Evolutionary conservation across 1,284 basidiomycete species (phyloP), one percentile per base, ranked within the genome.

Genomic region (Papiliotrema terrestris): DNA sequence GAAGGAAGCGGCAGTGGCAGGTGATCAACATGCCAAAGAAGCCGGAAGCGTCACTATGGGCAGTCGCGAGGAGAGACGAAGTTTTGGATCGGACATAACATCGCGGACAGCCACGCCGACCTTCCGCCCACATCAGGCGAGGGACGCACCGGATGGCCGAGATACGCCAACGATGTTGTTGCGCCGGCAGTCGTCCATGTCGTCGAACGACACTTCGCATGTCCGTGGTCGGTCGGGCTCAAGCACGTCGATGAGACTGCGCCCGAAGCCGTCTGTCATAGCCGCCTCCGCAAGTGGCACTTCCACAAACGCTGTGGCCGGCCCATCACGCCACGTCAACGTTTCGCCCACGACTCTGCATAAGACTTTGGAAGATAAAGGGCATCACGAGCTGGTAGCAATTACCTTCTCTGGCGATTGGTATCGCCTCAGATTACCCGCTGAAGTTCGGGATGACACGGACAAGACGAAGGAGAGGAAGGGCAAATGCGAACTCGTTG

Each of bases 331-430:
- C 11, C 29, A 32, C 29, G 6, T 11, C 11, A 11, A 32, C 29
- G 11, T 11, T 32, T 32, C 29, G 29, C 29, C 5, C 11, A 32
- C 29, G 6, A 32, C 29, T 6, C 5, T 11, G 11, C 29, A 32
- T 11, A 32, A 32, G 29, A 32, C 5, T 11, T 5, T 11, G 29
- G 29, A 32, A 6, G 29, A 32, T 5, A 32, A 5, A 11, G 29
- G 29, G 29, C 29, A 32, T 32, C 83, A 85, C 63, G 89, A 94
- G 68, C 81, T 94, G 19, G 79, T 94, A 50, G 89, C 88, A 3
- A 77, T 95, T 58, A 95, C 91, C 0, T 92, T 86, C 69, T 84
- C 86, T 1, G 91, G 91, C 13, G 89, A 91, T n/a, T 95, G 91
- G 91, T 95, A 94, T 76, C 83, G 91, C 6, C 80, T 95, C 9